phyloP scores from a whole-genome alignment of 1,139 yeast species.

The Citeromyces hawaiiensis region DNA sequence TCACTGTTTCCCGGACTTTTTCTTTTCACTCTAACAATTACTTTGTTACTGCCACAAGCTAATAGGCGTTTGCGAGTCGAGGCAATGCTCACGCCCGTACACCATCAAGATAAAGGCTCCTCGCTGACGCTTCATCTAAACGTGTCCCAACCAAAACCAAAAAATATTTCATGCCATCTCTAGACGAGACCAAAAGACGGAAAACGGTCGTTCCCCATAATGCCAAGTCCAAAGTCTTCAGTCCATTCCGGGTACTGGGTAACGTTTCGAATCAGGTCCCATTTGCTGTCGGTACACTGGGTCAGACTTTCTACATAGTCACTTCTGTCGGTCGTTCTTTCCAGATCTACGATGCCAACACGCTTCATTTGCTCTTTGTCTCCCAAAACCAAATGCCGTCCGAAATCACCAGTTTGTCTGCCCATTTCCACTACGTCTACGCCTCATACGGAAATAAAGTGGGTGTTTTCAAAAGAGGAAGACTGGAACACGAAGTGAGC shows the following conservation, averaged over 20 bases:
- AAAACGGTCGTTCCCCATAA: background rate
- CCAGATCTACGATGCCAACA: conserved; percentile 89
- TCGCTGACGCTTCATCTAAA: background rate
- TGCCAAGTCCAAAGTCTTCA: conserved; percentile 29
- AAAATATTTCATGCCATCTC: background rate
- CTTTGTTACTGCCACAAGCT: too few relatives aligned
- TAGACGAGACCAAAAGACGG: background rate
- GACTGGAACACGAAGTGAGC: conserved; percentile 40
- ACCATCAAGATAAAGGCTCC: too few relatives aligned
- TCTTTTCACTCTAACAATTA: too few relatives aligned
- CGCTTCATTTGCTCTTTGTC: conserved; percentile 74
- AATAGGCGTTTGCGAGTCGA: too few relatives aligned
- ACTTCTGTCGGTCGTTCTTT: conserved; percentile 85
- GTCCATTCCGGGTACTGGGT: conserved; percentile 36
- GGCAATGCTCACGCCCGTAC: too few relatives aligned
- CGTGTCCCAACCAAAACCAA: background rate
- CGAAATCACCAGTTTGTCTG: conserved; percentile 56
- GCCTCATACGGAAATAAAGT: conserved; percentile 63
- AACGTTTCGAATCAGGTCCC: conserved; percentile 71
- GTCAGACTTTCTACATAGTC: conserved; percentile 76
- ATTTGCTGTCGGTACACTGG: conserved; percentile 79
- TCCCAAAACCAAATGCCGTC: conserved; percentile 66
- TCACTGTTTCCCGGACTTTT: too few relatives aligned
- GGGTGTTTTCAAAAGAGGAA: conserved; percentile 79
- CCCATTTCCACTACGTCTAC: conserved; percentile 77